Percentiles rank a stretch among this genome's conserved stretches.
phyloP scores from a whole-genome alignment of 352 stramenopile genomes.

The Globisporangium spinosum region DNA sequence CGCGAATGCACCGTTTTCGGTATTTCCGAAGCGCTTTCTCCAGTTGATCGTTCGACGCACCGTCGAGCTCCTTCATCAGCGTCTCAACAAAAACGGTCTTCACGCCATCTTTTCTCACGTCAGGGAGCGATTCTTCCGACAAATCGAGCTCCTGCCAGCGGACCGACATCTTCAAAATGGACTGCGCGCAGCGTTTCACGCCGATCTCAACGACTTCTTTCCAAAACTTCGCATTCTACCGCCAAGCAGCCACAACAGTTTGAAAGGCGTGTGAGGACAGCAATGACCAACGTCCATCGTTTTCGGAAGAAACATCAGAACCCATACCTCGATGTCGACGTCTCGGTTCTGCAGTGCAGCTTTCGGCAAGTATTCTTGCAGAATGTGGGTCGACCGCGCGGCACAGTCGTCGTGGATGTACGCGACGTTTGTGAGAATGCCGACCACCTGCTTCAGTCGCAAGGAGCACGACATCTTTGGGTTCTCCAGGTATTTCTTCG shows the following conservation, averaged over 20 bases:
- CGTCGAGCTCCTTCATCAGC: slow-evolving; percentile 47
- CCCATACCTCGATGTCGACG: slow-evolving; percentile 44
- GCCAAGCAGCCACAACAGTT: neutral
- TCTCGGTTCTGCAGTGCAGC: slow-evolving; percentile 13
- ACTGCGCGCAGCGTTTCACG: slow-evolving; percentile 58
- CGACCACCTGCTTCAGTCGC: slow-evolving; percentile 60
- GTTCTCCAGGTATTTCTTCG: slow-evolving; percentile 56
- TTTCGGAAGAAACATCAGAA: neutral
- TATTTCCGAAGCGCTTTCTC: slow-evolving; percentile 47
- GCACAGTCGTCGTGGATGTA: slow-evolving; percentile 19
- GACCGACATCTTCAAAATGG: slow-evolving; percentile 69
- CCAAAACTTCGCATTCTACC: slow-evolving; percentile 50
- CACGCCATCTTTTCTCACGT: slow-evolving; percentile 21
- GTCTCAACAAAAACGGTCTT: slow-evolving; percentile 48
- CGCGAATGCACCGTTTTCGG: slow-evolving; percentile 10
- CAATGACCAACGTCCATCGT: slow-evolving; percentile 11
- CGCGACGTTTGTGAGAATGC: slow-evolving; percentile 64
- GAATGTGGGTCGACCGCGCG: slow-evolving; percentile 16
- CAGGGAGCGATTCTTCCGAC: slow-evolving; percentile 41
- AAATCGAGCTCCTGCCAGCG: slow-evolving; percentile 61
- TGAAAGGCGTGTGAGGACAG: neutral
- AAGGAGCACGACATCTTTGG: slow-evolving; percentile 60
- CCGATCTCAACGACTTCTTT: slow-evolving; percentile 40
- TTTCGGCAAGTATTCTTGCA: slow-evolving; percentile 18
- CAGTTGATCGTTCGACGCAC: slow-evolving; percentile 53